Percentiles rank a stretch among this genome's conserved stretches.
Conservation (phyloP, 2,329 filamentous ascomycete species). For the Tolypocladium tundrense region DNA sequence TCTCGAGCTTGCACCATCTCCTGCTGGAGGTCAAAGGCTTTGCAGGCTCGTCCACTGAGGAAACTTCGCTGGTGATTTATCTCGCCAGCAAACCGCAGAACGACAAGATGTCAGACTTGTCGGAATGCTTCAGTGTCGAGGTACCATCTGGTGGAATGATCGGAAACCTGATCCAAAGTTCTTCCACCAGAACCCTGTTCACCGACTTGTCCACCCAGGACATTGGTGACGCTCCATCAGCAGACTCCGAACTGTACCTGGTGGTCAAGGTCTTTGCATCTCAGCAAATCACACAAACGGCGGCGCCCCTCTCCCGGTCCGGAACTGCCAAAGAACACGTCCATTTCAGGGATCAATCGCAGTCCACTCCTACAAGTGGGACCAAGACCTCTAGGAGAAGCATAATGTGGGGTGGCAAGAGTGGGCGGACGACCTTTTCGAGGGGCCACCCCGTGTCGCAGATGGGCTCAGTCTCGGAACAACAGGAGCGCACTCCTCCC, state of each 20-base stretch:
- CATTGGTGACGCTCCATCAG: conserved; percentile 48
- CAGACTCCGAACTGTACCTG: conserved; percentile 67
- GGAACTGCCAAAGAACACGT: conserved; percentile 32
- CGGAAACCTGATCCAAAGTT: conserved; percentile 50
- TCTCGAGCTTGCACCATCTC: conserved; percentile 67
- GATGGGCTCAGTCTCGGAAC: conserved; percentile 48
- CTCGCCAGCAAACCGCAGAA: conserved; percentile 63
- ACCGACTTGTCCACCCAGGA: conserved; percentile 75
- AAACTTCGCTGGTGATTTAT: conserved; percentile 66
- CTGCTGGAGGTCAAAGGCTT: conserved; percentile 78
- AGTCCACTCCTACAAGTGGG: conserved; percentile 38
- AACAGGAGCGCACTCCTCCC: conserved; percentile 28
- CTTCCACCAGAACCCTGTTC: conserved; percentile 75
- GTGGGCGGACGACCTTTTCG: conserved; percentile 42
- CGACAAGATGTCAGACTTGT: conserved; percentile 55
- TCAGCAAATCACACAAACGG: conserved; percentile 34
- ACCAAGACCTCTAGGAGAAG: conserved; percentile 49
- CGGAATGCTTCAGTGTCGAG: conserved; percentile 74
- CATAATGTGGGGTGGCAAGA: conserved; percentile 60
- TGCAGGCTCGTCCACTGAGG: conserved; percentile 63
- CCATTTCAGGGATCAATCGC: conserved; percentile 32
- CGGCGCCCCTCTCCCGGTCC: conserved; percentile 43
- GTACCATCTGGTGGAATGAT: conserved; percentile 66
- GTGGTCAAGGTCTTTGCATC: conserved; percentile 67
- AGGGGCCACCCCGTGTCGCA: conserved; percentile 35